phyloP scores from a whole-genome alignment of 192 early-diverging fungal species.

The Phlyctochytrium bullatum region DNA sequence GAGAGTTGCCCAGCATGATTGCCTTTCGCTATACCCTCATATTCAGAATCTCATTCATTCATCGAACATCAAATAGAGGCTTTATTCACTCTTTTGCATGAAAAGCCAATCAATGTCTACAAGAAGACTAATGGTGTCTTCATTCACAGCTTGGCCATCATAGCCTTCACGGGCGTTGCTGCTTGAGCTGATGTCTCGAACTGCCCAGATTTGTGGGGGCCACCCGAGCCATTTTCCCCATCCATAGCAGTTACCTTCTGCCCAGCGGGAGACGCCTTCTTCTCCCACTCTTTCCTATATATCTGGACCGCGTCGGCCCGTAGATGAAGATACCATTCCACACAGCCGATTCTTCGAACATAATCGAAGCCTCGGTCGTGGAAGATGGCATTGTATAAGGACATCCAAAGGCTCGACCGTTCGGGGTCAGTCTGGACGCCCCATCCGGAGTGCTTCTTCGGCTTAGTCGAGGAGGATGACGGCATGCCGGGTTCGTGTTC shows the following conservation, averaged over 20 bases:
- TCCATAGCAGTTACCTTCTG: background rate
- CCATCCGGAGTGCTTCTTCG: background rate
- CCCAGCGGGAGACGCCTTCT: too few species aligned
- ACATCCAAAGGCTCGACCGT: conserved; percentile 13
- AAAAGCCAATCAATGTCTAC: too few species aligned
- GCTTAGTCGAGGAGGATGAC: too few species aligned
- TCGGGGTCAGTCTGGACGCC: background rate
- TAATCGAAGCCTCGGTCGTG: conserved; percentile 14
- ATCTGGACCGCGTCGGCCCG: conserved; percentile 5
- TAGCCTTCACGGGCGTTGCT: background rate
- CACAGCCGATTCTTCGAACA: conserved; percentile 14
- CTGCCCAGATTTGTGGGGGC: too few species aligned
- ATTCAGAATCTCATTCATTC: background rate
- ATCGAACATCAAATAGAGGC: too few species aligned
- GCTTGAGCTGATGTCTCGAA: background rate
- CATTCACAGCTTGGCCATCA: conserved; percentile 1
- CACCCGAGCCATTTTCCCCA: background rate
- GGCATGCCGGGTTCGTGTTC: too few species aligned
- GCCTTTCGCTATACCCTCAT: background rate
- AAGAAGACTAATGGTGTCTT: background rate
- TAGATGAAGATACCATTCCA: conserved; percentile 25
- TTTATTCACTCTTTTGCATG: too few species aligned
- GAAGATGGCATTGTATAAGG: conserved; percentile 20
- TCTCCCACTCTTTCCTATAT: conserved; percentile 4
- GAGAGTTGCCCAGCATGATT: too few species aligned